Evolutionary conservation across 306 rosid species (phyloP).

Genomic region (Inga laurina): DNA sequence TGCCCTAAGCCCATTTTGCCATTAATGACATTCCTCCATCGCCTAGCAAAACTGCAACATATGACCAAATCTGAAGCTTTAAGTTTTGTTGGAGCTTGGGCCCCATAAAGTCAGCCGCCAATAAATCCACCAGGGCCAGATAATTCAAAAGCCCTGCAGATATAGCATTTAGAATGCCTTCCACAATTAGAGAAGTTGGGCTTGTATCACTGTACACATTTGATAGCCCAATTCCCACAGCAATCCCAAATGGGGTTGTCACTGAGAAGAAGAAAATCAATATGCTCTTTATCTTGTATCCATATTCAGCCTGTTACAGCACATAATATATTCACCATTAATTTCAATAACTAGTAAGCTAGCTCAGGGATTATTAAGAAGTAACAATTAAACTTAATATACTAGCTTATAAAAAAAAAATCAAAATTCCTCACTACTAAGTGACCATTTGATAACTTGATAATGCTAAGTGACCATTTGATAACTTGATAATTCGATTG

Average conservation of each 20-base stretch:
- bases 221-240: conserved; percentile 58
- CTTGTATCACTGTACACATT: conserved; percentile 53
- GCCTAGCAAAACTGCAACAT: conserved; percentile 58
- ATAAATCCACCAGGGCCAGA: not conserved
- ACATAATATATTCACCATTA: too few species aligned
- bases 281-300: not conserved
- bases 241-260: conserved; percentile 74
- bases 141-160: conserved; percentile 15
- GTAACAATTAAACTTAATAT: too few species aligned
- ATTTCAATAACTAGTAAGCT: too few species aligned
- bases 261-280: conserved; percentile 63
- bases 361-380: too few species aligned
- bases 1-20: conserved; percentile 9
- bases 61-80: conserved; percentile 46
- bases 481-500: too few species aligned
- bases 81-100: conserved; percentile 4
- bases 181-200: conserved; percentile 56
- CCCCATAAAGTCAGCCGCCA: conserved; percentile 2
- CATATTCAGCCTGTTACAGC: conserved; percentile 55
- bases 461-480: too few species aligned
- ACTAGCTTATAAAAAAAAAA: too few species aligned
- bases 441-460: too few species aligned
- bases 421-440: too few species aligned
- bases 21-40: conserved; percentile 51
- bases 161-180: conserved; percentile 40